Percentiles rank a stretch among this genome's conserved stretches.
These are phyloP conservation scores for Capsella rubella DNA, from an alignment of 441 rosid species.

Conservation along the genomic window DNA sequence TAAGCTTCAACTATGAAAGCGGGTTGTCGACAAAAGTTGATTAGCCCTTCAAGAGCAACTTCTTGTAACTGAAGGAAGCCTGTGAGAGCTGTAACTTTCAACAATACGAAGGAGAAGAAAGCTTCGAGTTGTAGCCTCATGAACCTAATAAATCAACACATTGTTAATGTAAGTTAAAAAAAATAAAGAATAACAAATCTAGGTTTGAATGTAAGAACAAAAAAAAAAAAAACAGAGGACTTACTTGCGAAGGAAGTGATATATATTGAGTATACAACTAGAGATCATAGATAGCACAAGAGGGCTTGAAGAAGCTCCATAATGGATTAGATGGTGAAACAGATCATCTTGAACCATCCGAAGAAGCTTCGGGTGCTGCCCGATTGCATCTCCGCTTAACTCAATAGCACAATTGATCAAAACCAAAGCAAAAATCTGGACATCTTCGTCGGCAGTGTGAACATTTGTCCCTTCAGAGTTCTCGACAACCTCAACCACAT, in stretches of 20 bases:
- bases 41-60: slow-evolving; percentile 83
- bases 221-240: slow-evolving; percentile 31
- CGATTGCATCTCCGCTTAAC: slow-evolving; percentile 77
- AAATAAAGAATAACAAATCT: not conserved
- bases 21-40: slow-evolving; percentile 87
- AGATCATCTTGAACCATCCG: slow-evolving; percentile 81
- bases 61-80: slow-evolving; percentile 70
- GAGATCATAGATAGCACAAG: slow-evolving; percentile 86
- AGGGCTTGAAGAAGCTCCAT: slow-evolving; percentile 71
- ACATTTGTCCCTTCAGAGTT: slow-evolving; percentile 55
- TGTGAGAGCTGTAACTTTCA: slow-evolving; percentile 55
- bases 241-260: slow-evolving; percentile 85
- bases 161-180: not conserved
- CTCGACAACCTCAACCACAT: slow-evolving; percentile 74
- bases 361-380: slow-evolving; percentile 74
- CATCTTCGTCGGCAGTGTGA: slow-evolving; percentile 71
- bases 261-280: slow-evolving; percentile 82
- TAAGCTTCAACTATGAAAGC: slow-evolving; percentile 78
- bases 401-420: slow-evolving; percentile 79
- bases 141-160: slow-evolving; percentile 54
- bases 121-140: slow-evolving; percentile 87
- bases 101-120: slow-evolving; percentile 72
- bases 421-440: slow-evolving; percentile 64
- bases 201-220: not conserved
- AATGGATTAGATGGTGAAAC: slow-evolving; percentile 87